Evolutionary conservation across 257 asterid genomes (phyloP).

Genomic region (Nicotiana tabacum): DNA sequence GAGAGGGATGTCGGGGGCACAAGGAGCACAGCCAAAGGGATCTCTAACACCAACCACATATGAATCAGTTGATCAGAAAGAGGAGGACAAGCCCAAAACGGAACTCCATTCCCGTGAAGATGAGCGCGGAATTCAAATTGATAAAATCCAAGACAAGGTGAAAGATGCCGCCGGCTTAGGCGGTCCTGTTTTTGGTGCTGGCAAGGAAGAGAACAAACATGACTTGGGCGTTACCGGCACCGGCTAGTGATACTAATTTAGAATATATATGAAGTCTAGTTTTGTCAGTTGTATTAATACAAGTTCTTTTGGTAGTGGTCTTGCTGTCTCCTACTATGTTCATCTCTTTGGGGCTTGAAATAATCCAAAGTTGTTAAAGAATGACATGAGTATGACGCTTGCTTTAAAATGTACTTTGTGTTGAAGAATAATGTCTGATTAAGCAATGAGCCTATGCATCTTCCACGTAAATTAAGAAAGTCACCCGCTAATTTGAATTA

Average conservation of each 20-base stretch:
- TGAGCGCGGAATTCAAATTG: conserved; percentile 61
- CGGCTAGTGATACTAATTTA: conserved; percentile 8
- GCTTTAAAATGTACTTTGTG: too few species aligned
- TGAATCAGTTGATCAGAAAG: conserved; percentile 55
- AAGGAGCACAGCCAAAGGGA: conserved; percentile 90
- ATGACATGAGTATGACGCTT: background rate
- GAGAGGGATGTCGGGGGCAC: conserved; percentile 74
- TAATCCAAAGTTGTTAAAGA: background rate
- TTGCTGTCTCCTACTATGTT: background rate
- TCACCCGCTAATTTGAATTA: too few species aligned
- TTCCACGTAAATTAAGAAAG: too few species aligned
- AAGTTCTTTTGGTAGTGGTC: background rate
- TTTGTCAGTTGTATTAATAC: background rate
- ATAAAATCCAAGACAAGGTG: conserved; percentile 69
- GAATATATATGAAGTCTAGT: background rate
- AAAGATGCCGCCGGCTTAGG: conserved; percentile 75
- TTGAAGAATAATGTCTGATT: background rate
- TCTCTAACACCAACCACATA: conserved; percentile 67
- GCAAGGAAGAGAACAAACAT: conserved; percentile 47
- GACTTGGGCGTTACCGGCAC: conserved; percentile 86
- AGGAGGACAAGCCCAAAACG: conserved; percentile 46
- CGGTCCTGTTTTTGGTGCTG: conserved; percentile 77
- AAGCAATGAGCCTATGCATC: background rate
- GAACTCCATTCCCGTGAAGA: conserved; percentile 68
- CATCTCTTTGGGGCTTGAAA: background rate